phyloP scores from a whole-genome alignment of 2,329 filamentous ascomycete species.

The Microsporum ferrugineum region DNA sequence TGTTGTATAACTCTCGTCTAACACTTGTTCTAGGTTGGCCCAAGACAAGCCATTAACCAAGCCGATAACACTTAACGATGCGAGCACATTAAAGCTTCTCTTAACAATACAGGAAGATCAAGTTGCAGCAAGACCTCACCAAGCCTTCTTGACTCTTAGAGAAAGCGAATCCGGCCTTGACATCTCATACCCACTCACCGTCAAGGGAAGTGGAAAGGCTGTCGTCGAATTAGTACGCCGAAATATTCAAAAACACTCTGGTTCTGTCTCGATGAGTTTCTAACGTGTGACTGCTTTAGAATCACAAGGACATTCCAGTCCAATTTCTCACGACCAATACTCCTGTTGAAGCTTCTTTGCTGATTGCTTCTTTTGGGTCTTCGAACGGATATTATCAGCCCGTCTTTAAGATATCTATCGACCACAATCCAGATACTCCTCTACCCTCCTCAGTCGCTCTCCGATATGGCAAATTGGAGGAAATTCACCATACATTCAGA shows the following conservation, averaged over 20 bases:
- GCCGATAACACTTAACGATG: constrained; percentile 51
- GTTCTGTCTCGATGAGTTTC: background rate
- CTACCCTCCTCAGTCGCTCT: constrained; percentile 54
- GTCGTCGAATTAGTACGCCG: constrained; percentile 66
- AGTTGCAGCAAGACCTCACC: constrained; percentile 74
- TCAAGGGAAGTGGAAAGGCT: constrained; percentile 82
- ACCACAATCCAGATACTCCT: constrained; percentile 51
- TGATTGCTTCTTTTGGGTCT: constrained; percentile 77
- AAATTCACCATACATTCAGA: constrained; percentile 88
- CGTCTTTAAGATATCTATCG: constrained; percentile 61
- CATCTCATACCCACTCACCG: constrained; percentile 68
- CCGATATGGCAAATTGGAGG: constrained; percentile 70
- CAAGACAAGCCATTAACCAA: constrained; percentile 50
- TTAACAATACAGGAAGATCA: constrained; percentile 71
- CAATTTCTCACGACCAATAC: constrained; percentile 60
- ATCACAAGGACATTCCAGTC: constrained; percentile 75
- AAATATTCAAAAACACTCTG: background rate
- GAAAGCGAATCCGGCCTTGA: constrained; percentile 68
- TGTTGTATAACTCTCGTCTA: background rate
- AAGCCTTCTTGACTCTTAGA: constrained; percentile 77
- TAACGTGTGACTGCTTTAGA: constrained; percentile 40
- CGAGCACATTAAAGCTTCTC: constrained; percentile 68
- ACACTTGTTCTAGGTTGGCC: constrained; percentile 41
- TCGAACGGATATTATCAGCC: constrained; percentile 55
- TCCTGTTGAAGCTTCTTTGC: constrained; percentile 65